phyloP scores from a whole-genome alignment of 306 rosid species.

The Cicer yamashitae region DNA sequence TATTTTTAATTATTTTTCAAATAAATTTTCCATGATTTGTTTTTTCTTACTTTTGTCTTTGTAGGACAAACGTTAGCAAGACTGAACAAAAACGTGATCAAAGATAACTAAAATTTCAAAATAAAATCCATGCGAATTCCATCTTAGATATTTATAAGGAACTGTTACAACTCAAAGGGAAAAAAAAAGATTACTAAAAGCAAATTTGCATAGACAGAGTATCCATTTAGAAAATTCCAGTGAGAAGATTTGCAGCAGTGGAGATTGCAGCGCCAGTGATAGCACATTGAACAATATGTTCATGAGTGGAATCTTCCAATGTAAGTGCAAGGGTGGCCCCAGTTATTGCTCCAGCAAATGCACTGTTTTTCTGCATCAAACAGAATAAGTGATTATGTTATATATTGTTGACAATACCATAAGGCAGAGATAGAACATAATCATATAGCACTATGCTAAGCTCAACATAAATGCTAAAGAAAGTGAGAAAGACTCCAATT shows the following conservation, averaged over 20 bases:
- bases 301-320: constrained; percentile 66
- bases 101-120: constrained; percentile 3
- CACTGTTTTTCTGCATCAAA: constrained; percentile 87
- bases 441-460: neutral
- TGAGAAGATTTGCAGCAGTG: constrained; percentile 84
- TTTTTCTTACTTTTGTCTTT: no score
- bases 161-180: constrained; percentile 27
- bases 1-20: no score
- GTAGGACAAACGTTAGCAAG: neutral
- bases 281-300: constrained; percentile 82
- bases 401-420: neutral
- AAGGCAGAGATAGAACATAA: neutral
- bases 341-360: constrained; percentile 85
- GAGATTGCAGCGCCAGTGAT: constrained; percentile 95
- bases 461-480: neutral
- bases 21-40: no score
- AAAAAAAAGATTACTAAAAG: constrained; percentile 8
- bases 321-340: constrained; percentile 87
- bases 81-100: neutral
- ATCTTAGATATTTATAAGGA: constrained; percentile 24
- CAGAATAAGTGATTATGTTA: constrained; percentile 5
- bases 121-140: constrained; percentile 30
- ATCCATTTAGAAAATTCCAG: constrained; percentile 62
- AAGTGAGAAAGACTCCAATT: neutral
- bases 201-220: constrained; percentile 10